Conservation (phyloP, 2,329 filamentous ascomycete species). For the Fusarium subtropicale region DNA sequence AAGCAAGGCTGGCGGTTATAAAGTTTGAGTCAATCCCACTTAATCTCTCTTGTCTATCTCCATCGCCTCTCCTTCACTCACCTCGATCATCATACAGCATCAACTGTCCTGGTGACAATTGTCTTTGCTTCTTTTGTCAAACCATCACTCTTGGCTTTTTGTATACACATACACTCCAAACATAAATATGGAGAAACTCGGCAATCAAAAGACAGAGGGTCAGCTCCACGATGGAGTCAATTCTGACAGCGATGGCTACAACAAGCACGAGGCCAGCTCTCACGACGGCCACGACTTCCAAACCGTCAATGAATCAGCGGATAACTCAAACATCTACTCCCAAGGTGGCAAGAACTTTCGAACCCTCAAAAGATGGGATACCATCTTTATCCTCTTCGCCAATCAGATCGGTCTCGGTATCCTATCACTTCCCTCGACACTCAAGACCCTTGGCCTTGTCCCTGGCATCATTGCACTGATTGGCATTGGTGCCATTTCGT, state of each 20-base stretch:
- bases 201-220: background rate
- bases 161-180: background rate
- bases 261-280: slow-evolving; percentile 19
- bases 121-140: background rate
- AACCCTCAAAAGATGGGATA: slow-evolving; percentile 42
- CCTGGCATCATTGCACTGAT: slow-evolving; percentile 76
- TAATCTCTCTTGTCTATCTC: background rate
- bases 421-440: slow-evolving; percentile 77
- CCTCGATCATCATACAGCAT: background rate
- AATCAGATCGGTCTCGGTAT: slow-evolving; percentile 48
- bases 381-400: slow-evolving; percentile 42
- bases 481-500: slow-evolving; percentile 72
- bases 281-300: slow-evolving; percentile 32
- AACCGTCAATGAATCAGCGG: slow-evolving; percentile 24
- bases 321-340: slow-evolving; percentile 38
- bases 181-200: slow-evolving; percentile 22
- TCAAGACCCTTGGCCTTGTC: slow-evolving; percentile 73
- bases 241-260: slow-evolving; percentile 29
- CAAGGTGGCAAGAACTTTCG: slow-evolving; percentile 44
- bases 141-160: background rate
- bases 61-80: slow-evolving; percentile 2
- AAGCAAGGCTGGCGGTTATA: slow-evolving; percentile 21
- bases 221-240: slow-evolving; percentile 22
- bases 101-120: slow-evolving; percentile 9
- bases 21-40: background rate